Evolutionary conservation across 441 rosid species (phyloP).

Genomic region (Macaranga tanarius): DNA sequence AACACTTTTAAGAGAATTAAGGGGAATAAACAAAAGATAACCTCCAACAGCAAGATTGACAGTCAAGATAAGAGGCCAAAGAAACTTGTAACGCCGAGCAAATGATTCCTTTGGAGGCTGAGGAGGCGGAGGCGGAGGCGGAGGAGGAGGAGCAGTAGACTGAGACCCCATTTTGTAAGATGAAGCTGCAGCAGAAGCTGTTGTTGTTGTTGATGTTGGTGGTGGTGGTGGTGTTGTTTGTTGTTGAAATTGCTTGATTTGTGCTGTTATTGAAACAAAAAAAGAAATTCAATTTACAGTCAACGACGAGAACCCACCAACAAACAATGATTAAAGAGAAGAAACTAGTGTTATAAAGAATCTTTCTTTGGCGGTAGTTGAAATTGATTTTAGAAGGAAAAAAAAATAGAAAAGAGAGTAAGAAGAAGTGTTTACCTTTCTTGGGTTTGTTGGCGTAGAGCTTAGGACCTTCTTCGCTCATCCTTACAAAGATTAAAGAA

Average conservation of each 20-base stretch:
- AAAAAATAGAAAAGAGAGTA: background rate
- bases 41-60: conserved; percentile 86
- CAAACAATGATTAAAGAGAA: conserved; percentile 10
- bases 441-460: conserved; percentile 77
- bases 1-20: background rate
- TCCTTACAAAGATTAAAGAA: conserved; percentile 9
- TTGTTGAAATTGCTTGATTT: conserved; percentile 29
- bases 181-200: conserved; percentile 56
- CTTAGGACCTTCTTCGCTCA: conserved; percentile 66
- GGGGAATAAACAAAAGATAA: conserved; percentile 20
- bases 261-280: conserved; percentile 18
- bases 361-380: conserved; percentile 19
- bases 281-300: conserved; percentile 10
- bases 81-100: conserved; percentile 74
- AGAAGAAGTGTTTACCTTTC: conserved; percentile 42
- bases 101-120: conserved; percentile 78
- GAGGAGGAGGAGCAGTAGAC: conserved; percentile 44
- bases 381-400: conserved; percentile 9
- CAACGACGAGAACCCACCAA: conserved; percentile 17
- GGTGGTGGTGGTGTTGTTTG: conserved; percentile 34
- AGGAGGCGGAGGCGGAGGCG: conserved; percentile 41
- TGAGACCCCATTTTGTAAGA: conserved; percentile 58
- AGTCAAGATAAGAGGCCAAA: conserved; percentile 80
- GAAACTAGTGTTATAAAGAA: background rate
- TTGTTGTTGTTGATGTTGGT: conserved; percentile 32